phyloP scores from a whole-genome alignment of 805 yeast species.

The Yarrowia porcina region DNA sequence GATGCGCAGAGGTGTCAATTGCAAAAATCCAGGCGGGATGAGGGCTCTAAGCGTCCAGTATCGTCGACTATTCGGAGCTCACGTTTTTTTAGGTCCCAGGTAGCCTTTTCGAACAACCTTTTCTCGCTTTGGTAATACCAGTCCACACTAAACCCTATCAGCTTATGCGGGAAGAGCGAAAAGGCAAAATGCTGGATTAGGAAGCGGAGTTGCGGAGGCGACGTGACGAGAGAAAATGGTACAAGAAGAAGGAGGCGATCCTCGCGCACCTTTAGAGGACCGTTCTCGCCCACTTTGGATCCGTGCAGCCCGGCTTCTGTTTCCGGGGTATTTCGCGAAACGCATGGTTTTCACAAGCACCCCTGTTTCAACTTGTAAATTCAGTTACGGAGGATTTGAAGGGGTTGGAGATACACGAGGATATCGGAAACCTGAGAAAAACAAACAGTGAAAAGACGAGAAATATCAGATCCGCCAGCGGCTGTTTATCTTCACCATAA shows the following conservation, averaged over 20 bases:
- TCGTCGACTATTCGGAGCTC: conserved; percentile 11
- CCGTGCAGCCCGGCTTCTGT: background rate
- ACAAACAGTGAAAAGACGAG: no score
- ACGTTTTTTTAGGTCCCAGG: background rate
- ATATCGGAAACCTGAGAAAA: no score
- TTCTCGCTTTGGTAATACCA: conserved; percentile 1
- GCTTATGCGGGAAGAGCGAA: background rate
- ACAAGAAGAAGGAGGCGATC: no score
- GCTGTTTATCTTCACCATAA: no score
- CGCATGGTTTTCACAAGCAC: background rate
- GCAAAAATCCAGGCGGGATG: background rate
- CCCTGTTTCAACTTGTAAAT: conserved; percentile 1
- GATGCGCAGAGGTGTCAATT: background rate
- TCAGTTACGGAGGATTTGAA: background rate
- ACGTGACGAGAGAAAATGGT: background rate
- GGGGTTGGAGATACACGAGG: background rate
- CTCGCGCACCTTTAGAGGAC: no score
- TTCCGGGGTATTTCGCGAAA: background rate
- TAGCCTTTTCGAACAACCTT: conserved; percentile 11
- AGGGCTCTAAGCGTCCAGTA: background rate
- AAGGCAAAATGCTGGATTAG: background rate
- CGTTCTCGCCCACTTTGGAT: no score
- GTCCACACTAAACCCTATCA: conserved; percentile 17
- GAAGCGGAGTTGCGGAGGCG: background rate
- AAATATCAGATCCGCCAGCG: no score